Base-by-base conservation (phyloP, 768 basidiomycete species). In the Amanita pallidorosea region DNA sequence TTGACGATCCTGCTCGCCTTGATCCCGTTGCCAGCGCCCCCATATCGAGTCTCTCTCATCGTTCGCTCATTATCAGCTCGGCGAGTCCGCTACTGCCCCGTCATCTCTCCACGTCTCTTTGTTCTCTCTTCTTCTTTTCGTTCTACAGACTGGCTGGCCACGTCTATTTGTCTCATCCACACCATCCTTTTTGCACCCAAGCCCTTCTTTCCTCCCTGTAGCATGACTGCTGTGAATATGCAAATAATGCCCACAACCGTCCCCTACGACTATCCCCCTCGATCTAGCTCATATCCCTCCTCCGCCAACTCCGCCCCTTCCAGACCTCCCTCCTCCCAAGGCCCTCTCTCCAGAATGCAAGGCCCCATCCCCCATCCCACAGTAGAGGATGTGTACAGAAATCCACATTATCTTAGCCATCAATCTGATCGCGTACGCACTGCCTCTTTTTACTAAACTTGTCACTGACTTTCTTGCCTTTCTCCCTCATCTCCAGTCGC, bases 241-340 rank as follows among this genome's bases (percentile, higher is more conserved):
- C 83, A 85, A 65, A 76, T 82, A 68, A 80, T 85, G 74, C 72
- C 82, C 55, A 68, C 77, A 56, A 76, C 70, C 64, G 68, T 80
- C 61, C 76, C 83, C 54, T 77, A 86, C 68, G 85, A 88, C 65
- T 87, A 85, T 65, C 69, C 83, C 48, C 80, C 82, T 44, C 64
- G 88, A 62, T 87, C 87, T 41, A 79, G 75, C 63, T 90, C 88
- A 17, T 76, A 87, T 63, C 84, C 84, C 38, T 88, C 87, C 35
- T 75, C 80, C 45, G 79, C 83, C 44, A 80, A 80, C 61, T 85
- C 82, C 2, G 79, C 82, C 57, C 74, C 74, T 59, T 85, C 86
- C 43, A 79, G 87, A 20, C 85, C 86, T 35, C 85, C 85, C 57
- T 89, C 87, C 45, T 82, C 86, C 57, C 85, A 85, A 64, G 83